phyloP scores from a whole-genome alignment of 495 filamentous ascomycete species.

The Staphylotrichum longicolle region DNA sequence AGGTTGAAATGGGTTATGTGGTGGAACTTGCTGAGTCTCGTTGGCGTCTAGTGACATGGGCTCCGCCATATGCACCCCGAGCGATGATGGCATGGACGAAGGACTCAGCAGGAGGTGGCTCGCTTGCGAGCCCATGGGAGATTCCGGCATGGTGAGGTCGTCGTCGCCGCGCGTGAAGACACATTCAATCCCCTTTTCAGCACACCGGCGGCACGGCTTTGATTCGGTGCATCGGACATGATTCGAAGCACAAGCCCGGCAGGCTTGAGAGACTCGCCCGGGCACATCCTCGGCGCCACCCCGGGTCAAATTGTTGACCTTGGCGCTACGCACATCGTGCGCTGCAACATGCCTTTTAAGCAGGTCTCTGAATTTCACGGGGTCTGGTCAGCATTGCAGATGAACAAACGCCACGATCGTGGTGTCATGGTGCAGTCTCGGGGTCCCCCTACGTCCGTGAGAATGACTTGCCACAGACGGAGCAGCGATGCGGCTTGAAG shows the following conservation, averaged over 20 bases:
- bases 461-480: conserved; percentile 21
- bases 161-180: conserved; percentile 6
- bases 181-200: conserved; percentile 16
- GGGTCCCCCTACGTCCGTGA: conserved; percentile 12
- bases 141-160: conserved; percentile 1
- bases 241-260: conserved; percentile 19
- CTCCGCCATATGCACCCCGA: not conserved
- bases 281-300: conserved; percentile 2
- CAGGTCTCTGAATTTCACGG: not conserved
- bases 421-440: too few relatives aligned
- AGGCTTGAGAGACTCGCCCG: conserved; percentile 17
- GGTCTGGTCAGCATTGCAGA: not conserved
- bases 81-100: conserved; percentile 1
- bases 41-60: not conserved
- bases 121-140: not conserved
- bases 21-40: too few relatives aligned
- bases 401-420: not conserved
- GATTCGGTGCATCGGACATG: conserved; percentile 20
- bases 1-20: not conserved
- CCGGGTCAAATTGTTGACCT: conserved; percentile 7
- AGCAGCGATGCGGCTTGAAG: conserved; percentile 22
- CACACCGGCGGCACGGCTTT: conserved; percentile 17
- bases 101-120: not conserved
- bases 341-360: conserved; percentile 10
- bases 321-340: conserved; percentile 10